phyloP scores from a whole-genome alignment of 257 asterid genomes.

The Apocynum venetum region DNA sequence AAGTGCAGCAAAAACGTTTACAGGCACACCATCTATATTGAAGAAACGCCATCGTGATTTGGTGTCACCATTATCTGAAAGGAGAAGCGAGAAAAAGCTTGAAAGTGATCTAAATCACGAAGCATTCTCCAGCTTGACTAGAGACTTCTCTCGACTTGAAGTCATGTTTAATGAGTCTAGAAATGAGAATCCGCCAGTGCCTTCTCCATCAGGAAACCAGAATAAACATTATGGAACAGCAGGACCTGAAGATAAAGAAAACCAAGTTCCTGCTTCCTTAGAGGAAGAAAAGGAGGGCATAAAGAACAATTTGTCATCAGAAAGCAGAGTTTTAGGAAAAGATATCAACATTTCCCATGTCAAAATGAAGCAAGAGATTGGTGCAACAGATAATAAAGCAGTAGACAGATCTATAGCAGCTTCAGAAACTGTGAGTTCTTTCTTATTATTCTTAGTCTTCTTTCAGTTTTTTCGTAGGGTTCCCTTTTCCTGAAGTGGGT shows the following conservation, averaged over 20 bases:
- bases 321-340: slow-evolving; percentile 28
- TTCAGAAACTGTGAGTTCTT: slow-evolving; percentile 43
- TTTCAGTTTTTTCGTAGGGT: background rate
- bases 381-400: slow-evolving; percentile 24
- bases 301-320: slow-evolving; percentile 26
- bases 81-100: slow-evolving; percentile 69
- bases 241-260: slow-evolving; percentile 51
- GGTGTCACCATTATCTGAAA: slow-evolving; percentile 80
- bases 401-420: slow-evolving; percentile 28
- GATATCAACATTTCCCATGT: slow-evolving; percentile 23
- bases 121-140: slow-evolving; percentile 39
- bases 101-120: slow-evolving; percentile 44
- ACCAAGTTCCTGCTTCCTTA: slow-evolving; percentile 34
- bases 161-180: slow-evolving; percentile 47
- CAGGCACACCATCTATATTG: slow-evolving; percentile 80
- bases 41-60: slow-evolving; percentile 87
- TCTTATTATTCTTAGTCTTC: slow-evolving; percentile 14
- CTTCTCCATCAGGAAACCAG: slow-evolving; percentile 29
- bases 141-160: slow-evolving; percentile 58
- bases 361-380: slow-evolving; percentile 27
- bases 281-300: slow-evolving; percentile 28
- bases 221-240: slow-evolving; percentile 24
- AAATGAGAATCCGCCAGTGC: slow-evolving; percentile 28
- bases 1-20: slow-evolving; percentile 86
- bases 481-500: background rate